Percentiles rank a stretch among this genome's conserved stretches.
Evolutionary conservation across 768 basidiomycete species (phyloP).

Genomic region (Leccinum uliginosum): DNA sequence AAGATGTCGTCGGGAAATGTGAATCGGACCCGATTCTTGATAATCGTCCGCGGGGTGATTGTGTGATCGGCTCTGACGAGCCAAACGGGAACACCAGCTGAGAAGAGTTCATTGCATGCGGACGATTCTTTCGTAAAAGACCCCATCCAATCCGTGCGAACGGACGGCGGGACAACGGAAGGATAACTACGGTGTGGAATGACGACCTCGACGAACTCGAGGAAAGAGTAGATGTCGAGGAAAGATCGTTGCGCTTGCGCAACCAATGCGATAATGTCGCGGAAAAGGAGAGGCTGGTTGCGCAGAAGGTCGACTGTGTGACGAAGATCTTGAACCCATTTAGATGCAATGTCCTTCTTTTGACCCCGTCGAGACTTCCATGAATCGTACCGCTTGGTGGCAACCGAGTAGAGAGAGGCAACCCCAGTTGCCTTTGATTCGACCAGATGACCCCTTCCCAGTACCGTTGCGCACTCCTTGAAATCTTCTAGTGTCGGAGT

Average conservation of each 20-base stretch:
- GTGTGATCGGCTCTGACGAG: background rate
- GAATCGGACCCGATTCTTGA: background rate
- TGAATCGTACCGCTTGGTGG: too few relatives aligned
- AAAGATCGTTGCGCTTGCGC: conserved; percentile 3
- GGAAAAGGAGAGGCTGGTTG: too few relatives aligned
- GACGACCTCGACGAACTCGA: background rate
- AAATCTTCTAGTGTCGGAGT: background rate
- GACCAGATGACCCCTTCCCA: too few relatives aligned
- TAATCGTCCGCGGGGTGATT: conserved; percentile 1
- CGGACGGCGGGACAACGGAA: background rate
- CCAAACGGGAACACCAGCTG: conserved; percentile 10
- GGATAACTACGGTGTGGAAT: background rate
- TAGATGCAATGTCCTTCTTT: too few relatives aligned
- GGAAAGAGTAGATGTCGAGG: conserved; percentile 3
- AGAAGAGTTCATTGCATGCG: background rate
- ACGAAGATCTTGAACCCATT: too few relatives aligned
- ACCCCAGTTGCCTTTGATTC: too few relatives aligned
- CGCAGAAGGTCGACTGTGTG: too few relatives aligned
- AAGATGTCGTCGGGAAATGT: background rate
- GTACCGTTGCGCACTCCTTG: too few relatives aligned
- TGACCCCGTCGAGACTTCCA: too few relatives aligned
- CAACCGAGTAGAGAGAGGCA: too few relatives aligned
- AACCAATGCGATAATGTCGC: background rate
- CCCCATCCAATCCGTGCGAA: conserved; percentile 7
- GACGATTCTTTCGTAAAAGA: conserved; percentile 1